Evolutionary conservation across 495 filamentous ascomycete genomes (phyloP).

Genomic region (Letharia lupina): DNA sequence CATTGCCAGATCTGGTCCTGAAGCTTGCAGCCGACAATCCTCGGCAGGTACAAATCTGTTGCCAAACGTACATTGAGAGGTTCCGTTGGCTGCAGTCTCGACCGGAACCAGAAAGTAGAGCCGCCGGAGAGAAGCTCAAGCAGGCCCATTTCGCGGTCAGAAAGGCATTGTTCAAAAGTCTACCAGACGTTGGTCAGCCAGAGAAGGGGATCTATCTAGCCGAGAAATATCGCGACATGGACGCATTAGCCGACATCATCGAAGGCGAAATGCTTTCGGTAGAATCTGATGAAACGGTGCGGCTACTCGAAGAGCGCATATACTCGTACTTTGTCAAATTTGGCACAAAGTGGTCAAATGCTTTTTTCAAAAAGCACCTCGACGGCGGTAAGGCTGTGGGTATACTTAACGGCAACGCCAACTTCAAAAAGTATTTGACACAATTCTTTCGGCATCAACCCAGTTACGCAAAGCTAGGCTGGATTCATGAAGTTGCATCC

Average conservation of each 20-base stretch:
- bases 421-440: constrained; percentile 59
- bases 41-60: constrained; percentile 48
- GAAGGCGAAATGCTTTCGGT: constrained; percentile 25
- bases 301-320: constrained; percentile 36
- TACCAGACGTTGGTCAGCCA: constrained; percentile 61
- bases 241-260: constrained; percentile 57
- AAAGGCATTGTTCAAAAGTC: constrained; percentile 48
- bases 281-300: constrained; percentile 20
- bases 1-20: constrained; percentile 32
- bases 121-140: constrained; percentile 40
- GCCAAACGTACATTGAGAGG: constrained; percentile 54
- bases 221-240: constrained; percentile 62
- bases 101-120: constrained; percentile 37
- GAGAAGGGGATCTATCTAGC: constrained; percentile 63
- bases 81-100: constrained; percentile 50
- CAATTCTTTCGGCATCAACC: constrained; percentile 62
- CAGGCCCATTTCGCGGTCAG: constrained; percentile 45
- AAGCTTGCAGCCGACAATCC: constrained; percentile 47
- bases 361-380: constrained; percentile 70
- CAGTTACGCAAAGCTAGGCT: constrained; percentile 66
- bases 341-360: constrained; percentile 68
- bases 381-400: constrained; percentile 51
- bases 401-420: constrained; percentile 56
- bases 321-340: constrained; percentile 63
- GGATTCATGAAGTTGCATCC: constrained; percentile 83